These are phyloP conservation scores for Dictyostelium firmibasis DNA, from an alignment of 78 protist genomes.

Conservation along the genomic window DNA sequence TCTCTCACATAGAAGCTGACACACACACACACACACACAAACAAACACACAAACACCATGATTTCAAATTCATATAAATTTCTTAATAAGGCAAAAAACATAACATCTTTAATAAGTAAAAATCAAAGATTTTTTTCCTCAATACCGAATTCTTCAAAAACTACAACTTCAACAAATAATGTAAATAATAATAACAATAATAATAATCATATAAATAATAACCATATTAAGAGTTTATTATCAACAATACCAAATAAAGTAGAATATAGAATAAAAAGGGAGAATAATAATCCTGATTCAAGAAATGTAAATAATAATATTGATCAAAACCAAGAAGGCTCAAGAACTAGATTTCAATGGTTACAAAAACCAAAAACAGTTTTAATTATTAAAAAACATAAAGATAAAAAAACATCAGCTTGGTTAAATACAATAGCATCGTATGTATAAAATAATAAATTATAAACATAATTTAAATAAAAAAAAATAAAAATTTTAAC, in stretches of 20 bases:
- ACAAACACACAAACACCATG: background rate
- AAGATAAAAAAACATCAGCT: slow-evolving; percentile 45
- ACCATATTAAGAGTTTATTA: background rate
- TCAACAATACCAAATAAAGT: slow-evolving; percentile 2
- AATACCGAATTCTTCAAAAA: background rate
- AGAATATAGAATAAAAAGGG: slow-evolving; percentile 42
- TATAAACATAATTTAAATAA: background rate
- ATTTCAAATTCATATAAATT: background rate
- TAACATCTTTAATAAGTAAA: background rate
- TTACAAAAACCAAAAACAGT: slow-evolving; percentile 34
- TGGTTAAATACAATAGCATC: slow-evolving; percentile 37
- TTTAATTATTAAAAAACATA: slow-evolving; percentile 53
- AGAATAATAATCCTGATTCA: slow-evolving; percentile 43
- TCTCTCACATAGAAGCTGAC: background rate
- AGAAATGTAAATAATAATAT: background rate
- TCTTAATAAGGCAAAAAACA: background rate
- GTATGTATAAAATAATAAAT: background rate
- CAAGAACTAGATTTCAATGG: slow-evolving; percentile 65
- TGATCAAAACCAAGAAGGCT: slow-evolving; percentile 4
- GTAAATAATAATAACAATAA: background rate
- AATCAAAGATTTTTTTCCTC: background rate
- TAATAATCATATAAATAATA: background rate
- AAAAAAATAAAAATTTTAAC: background rate
- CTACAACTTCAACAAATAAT: background rate
- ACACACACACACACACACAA: background rate